A percentile compares a stretch with the other conserved stretches of the same genome.
Evolutionary conservation across 441 rosid genomes (phyloP).

Genomic region (Lagerstroemia fauriei): DNA sequence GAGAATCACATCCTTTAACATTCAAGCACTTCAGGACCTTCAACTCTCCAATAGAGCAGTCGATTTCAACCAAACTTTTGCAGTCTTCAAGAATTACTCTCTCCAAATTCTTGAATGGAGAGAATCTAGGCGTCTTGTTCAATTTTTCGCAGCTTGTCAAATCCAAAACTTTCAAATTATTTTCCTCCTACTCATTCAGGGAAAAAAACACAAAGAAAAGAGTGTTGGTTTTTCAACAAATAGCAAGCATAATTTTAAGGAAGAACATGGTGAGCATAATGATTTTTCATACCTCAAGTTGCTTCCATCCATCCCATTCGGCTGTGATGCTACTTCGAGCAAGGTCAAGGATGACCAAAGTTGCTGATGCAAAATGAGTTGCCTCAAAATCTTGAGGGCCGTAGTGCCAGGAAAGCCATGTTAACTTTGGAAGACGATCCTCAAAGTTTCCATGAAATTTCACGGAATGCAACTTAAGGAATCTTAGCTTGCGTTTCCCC

Average conservation of each 20-base stretch:
- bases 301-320: slow-evolving; percentile 1
- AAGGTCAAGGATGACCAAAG: background rate
- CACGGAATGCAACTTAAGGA: background rate
- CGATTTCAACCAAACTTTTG: background rate
- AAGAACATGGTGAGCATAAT: background rate
- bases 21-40: background rate
- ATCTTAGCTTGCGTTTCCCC: background rate
- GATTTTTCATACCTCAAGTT: background rate
- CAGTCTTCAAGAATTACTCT: slow-evolving; percentile 2
- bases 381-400: background rate
- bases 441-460: background rate
- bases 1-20: background rate
- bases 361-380: background rate
- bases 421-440: background rate
- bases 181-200: background rate
- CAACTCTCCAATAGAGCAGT: slow-evolving; percentile 2
- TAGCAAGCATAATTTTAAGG: background rate
- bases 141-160: background rate
- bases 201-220: background rate
- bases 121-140: background rate
- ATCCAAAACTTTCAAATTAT: slow-evolving; percentile 5
- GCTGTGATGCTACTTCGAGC: background rate
- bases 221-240: background rate
- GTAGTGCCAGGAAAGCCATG: slow-evolving; percentile 3
- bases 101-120: background rate